Conservation (phyloP, 169 alveolate species). For the Babesia caballi region DNA sequence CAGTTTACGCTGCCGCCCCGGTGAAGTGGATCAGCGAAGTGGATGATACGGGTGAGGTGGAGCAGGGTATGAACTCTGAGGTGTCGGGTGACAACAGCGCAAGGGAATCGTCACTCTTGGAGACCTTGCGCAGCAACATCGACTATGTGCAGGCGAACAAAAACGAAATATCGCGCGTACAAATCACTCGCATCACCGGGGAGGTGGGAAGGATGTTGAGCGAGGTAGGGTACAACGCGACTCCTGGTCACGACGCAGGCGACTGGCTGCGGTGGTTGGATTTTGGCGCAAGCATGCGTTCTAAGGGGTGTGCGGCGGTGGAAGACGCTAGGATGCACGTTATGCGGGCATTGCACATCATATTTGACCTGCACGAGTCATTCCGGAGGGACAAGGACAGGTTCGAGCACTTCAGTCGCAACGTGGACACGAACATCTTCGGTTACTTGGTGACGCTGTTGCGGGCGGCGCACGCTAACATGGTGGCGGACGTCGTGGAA, state of each 20-base stretch:
- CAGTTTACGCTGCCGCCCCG: background rate
- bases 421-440: conserved; percentile 27
- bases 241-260: conserved; percentile 4
- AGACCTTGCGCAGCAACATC: conserved; percentile 9
- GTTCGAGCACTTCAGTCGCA: conserved; percentile 14
- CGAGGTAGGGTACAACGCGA: background rate
- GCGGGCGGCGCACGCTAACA: conserved; percentile 14
- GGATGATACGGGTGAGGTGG: background rate
- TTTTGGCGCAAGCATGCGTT: conserved; percentile 2
- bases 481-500: background rate
- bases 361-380: conserved; percentile 2
- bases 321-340: conserved; percentile 1
- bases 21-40: background rate
- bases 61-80: background rate
- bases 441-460: conserved; percentile 38
- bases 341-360: conserved; percentile 25
- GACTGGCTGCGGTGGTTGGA: conserved; percentile 38
- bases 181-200: conserved; percentile 24
- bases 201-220: background rate
- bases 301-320: background rate
- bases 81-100: background rate
- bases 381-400: conserved; percentile 14
- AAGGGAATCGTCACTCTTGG: background rate
- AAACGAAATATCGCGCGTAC: conserved; percentile 24
- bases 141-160: conserved; percentile 30